Evolutionary conservation across 257 asterid species (phyloP).

Genomic region (Solanum lycopersicoides): DNA sequence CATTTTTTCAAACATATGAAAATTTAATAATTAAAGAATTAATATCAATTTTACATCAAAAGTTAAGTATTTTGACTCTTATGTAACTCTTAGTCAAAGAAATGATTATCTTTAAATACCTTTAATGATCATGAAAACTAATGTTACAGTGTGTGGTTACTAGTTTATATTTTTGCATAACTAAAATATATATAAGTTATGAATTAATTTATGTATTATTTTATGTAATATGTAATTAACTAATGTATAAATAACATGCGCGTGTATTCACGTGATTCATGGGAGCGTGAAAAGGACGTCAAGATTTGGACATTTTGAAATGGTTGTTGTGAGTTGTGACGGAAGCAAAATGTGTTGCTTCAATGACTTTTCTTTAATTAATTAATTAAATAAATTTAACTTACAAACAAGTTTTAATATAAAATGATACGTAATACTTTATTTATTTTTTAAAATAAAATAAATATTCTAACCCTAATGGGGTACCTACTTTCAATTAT

Average conservation of each 20-base stretch:
- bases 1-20: background rate
- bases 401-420: background rate
- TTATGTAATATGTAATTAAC: background rate
- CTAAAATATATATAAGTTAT: background rate
- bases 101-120: background rate
- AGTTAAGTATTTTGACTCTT: background rate
- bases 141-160: background rate
- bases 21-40: background rate
- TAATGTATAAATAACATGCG: background rate
- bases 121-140: background rate
- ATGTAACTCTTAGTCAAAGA: background rate
- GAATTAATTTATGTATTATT: too few species aligned
- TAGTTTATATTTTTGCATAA: background rate
- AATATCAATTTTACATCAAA: background rate
- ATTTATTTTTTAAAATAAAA: background rate
- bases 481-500: background rate
- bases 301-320: background rate
- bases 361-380: background rate
- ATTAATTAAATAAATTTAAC: background rate
- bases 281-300: background rate
- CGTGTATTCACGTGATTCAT: background rate
- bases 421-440: background rate
- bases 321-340: background rate
- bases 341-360: conserved; percentile 12
- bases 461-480: background rate